Percentiles rank a stretch among this genome's conserved stretches.
These are phyloP conservation scores for Larix kaempferi DNA, from an alignment of 75 land plant genomes.

Conservation along the genomic window DNA sequence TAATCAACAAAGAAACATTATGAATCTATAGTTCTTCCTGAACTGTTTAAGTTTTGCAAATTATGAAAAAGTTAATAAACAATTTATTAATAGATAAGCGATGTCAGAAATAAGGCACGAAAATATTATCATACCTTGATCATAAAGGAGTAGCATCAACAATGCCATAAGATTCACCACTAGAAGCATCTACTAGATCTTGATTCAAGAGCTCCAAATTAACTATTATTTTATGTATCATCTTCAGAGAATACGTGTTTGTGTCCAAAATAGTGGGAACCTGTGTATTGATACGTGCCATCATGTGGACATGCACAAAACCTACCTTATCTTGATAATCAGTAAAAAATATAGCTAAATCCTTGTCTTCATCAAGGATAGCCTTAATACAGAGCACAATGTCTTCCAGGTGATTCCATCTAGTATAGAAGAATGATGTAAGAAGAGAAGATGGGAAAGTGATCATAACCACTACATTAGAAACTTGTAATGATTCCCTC, in stretches of 20 bases:
- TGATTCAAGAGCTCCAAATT: conserved; percentile 78
- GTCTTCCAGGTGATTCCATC: conserved; percentile 98
- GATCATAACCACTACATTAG: conserved; percentile 80
- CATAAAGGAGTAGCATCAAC: conserved; percentile 47
- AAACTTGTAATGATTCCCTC: conserved; percentile 52
- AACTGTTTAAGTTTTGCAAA: too few relatives aligned
- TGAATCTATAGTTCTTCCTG: neutral
- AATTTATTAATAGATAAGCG: neutral
- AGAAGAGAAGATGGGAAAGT: conserved; percentile 83
- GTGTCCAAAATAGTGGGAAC: conserved; percentile 82
- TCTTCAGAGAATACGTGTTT: conserved; percentile 67
- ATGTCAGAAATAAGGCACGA: conserved; percentile 43
- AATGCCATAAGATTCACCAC: conserved; percentile 55
- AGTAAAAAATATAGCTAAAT: conserved; percentile 70
- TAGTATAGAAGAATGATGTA: conserved; percentile 48
- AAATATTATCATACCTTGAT: conserved; percentile 45
- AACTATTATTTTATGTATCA: conserved; percentile 51
- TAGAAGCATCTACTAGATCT: conserved; percentile 88
- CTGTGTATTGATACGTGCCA: conserved; percentile 84
- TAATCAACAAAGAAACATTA: neutral
- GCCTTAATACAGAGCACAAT: conserved; percentile 82
- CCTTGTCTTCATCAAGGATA: conserved; percentile 89
- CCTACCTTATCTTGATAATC: conserved; percentile 92
- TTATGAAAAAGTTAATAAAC: neutral
- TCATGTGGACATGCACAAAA: conserved; percentile 78